Percentiles rank a stretch among this genome's conserved stretches.
phyloP scores from a whole-genome alignment of 176 grass and related monocot genomes.

The Oryza brachyantha region DNA sequence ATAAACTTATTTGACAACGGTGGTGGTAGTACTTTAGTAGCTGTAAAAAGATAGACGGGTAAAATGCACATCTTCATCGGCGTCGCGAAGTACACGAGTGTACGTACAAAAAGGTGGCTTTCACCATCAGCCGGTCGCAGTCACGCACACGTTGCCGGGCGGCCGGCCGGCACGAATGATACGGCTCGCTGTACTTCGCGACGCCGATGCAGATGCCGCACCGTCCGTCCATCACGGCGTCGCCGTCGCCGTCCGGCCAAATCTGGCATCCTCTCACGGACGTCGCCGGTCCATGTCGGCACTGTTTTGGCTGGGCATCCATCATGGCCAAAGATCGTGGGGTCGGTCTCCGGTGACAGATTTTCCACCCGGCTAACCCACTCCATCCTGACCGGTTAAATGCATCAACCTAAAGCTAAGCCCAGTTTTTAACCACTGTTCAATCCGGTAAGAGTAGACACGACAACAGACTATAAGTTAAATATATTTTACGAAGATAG shows the following conservation, averaged over 20 bases:
- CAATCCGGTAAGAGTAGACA: not conserved
- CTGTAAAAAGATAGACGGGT: no score
- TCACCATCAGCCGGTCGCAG: not conserved
- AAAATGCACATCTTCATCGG: no score
- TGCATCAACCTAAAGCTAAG: no score
- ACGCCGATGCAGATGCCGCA: no score
- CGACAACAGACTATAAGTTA: no score
- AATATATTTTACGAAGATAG: no score
- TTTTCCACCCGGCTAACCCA: not conserved
- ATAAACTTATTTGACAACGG: no score
- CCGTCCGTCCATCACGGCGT: not conserved
- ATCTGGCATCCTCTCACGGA: conserved; percentile 14
- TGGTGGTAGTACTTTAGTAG: no score
- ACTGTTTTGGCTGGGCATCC: conserved; percentile 31
- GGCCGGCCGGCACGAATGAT: no score
- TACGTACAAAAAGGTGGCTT: no score
- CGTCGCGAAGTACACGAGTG: no score
- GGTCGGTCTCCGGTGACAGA: not conserved
- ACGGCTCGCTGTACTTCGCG: not conserved
- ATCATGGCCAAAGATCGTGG: not conserved
- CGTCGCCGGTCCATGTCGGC: conserved; percentile 26
- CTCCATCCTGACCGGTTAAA: not conserved
- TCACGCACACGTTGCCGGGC: not conserved
- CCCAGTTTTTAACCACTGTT: not conserved
- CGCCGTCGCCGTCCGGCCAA: not conserved